phyloP scores from a whole-genome alignment of 179 eudicot genomes.

The Drosera spatulata region DNA sequence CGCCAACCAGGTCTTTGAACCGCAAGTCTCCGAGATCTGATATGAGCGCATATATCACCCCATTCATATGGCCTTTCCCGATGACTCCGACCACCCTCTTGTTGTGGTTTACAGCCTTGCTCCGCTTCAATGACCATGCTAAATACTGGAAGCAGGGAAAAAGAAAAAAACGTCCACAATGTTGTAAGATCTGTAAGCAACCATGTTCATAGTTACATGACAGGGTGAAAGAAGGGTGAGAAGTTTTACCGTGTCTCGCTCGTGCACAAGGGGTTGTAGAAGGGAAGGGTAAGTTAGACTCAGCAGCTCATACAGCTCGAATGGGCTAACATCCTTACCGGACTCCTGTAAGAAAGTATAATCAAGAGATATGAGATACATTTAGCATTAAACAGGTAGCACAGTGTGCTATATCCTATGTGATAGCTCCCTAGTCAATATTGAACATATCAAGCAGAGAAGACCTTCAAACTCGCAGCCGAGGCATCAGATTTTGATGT shows the following conservation, averaged over 20 bases:
- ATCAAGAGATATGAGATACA: neutral
- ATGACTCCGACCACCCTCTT: slow-evolving; percentile 85
- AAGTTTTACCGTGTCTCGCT: slow-evolving; percentile 73
- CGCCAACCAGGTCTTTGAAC: slow-evolving; percentile 70
- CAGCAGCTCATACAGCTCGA: slow-evolving; percentile 61
- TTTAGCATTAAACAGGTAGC: too few relatives aligned
- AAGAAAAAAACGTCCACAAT: too few relatives aligned
- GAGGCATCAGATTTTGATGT: slow-evolving; percentile 41
- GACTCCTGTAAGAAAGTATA: slow-evolving; percentile 42
- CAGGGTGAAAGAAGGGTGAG: neutral
- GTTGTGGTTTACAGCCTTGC: slow-evolving; percentile 81
- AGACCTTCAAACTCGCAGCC: slow-evolving; percentile 39
- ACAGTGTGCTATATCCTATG: too few relatives aligned
- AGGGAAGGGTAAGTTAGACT: slow-evolving; percentile 77
- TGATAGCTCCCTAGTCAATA: too few relatives aligned
- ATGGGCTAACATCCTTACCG: slow-evolving; percentile 31
- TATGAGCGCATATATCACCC: slow-evolving; percentile 73
- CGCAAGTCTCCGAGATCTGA: slow-evolving; percentile 76
- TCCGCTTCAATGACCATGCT: slow-evolving; percentile 93
- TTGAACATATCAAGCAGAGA: too few relatives aligned
- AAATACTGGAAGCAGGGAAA: slow-evolving; percentile 37
- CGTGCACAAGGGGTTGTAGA: slow-evolving; percentile 61
- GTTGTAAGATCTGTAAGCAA: too few relatives aligned
- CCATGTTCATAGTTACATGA: too few relatives aligned
- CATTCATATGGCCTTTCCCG: slow-evolving; percentile 91